Conservation (phyloP, 1,284 basidiomycete species). For the Ceratobasidium sp. region DNA sequence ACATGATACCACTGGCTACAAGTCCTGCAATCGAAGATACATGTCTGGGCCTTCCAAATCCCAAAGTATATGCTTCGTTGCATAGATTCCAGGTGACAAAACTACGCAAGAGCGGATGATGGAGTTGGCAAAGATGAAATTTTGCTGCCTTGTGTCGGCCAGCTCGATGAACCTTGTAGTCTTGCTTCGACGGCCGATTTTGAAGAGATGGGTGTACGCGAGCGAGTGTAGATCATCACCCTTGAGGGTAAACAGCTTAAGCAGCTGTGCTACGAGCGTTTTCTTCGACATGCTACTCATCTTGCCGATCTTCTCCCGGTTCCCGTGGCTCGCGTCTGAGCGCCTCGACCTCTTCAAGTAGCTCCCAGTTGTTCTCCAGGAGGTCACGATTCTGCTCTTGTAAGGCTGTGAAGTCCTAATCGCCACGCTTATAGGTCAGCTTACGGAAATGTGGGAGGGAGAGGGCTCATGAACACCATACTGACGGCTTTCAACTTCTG, state of each 20-base stretch:
- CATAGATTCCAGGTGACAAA: not conserved
- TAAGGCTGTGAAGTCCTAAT: no score
- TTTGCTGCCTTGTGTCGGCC: not conserved
- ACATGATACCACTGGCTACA: not conserved
- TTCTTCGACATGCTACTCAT: no score
- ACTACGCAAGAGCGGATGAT: no score
- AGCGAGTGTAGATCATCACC: not conserved
- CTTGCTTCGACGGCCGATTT: conserved; percentile 1
- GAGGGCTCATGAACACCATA: no score
- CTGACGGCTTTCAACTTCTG: no score
- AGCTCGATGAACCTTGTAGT: not conserved
- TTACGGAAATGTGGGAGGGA: no score
- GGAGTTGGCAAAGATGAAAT: conserved; percentile 5
- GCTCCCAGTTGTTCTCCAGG: no score
- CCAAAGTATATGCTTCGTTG: not conserved
- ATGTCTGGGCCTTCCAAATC: conserved; percentile 23
- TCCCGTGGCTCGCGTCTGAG: no score
- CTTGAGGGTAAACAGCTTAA: not conserved
- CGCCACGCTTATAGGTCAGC: no score
- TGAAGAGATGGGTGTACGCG: not conserved
- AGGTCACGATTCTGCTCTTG: no score
- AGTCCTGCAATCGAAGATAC: conserved; percentile 16
- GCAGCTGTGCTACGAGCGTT: not conserved
- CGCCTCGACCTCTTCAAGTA: no score
- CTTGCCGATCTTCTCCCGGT: no score